Evolutionary conservation across 805 yeast genomes (phyloP), one percentile per base, ranked within the genome.

Genomic region (Saccharomycopsis guyanensis): DNA sequence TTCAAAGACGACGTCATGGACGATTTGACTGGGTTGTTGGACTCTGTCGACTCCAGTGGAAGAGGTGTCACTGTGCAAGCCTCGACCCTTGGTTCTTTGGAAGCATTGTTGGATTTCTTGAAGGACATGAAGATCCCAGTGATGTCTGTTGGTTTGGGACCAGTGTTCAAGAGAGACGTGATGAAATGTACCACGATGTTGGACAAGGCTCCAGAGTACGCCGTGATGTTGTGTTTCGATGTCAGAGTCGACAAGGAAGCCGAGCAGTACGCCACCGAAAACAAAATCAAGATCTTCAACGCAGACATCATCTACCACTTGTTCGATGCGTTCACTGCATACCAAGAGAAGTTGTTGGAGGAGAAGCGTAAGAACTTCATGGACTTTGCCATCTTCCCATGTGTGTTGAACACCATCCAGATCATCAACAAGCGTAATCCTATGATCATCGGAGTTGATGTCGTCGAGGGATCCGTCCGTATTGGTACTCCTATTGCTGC

Each of bases 41-140:
- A 89, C 64, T 84, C 95, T 52, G 96, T 93, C 53, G 98, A 94
- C 66, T 80, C 85, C 54, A 75, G 89, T 40, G 99, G 98, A 60
- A 80, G 78, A 63, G 99, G 99, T 78, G 99, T 93, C 46, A 86
- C 88, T 57, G 99, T 93, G 40, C 99, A 93, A 71, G 97, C 98
- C 1, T 88, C 97, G 4, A 93, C 99, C 18, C 76, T 93, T 61
- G 99, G 99, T 75, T 89, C 98, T 37, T 72, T 93, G 59, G 99
- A 93, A 71, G 99, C 99, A 2, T 71, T 93, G 56, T 75, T 93
- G 54, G 97, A 91, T 66, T 93, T 93, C 86, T 76, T 93, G 65
- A 91, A 91, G 69, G 95, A 86, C 59, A 86, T 89, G 97, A 93
- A 93, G 75, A 93, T 93, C 66, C 99, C 99, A 18, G 99, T 93